Evolutionary conservation across 2,329 filamentous ascomycete genomes (phyloP), one percentile per base, ranked within the genome.

Genomic region (Colletotrichum gigasporum): DNA sequence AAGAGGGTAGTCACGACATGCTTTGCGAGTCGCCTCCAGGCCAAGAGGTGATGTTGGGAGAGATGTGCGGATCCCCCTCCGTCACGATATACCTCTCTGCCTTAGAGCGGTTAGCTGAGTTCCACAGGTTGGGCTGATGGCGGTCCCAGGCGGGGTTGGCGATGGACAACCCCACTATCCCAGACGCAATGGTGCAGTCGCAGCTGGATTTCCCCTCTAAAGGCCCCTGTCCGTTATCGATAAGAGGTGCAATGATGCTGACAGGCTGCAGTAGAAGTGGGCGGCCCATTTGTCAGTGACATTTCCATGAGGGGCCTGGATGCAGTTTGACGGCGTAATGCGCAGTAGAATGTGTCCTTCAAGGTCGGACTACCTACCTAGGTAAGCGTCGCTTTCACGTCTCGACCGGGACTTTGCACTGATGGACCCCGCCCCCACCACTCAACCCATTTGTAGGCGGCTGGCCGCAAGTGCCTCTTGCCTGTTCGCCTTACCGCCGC

Each of bases 41-140:
- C 48, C 34, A 61, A 54, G 48, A 62, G 37, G 50, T 62, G 56
- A 65, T 65, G 61, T 37, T 28, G 56, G 42, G 56, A 61, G 60
- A 41, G 10, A n/a, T n/a, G 39, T 42, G 60, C 54, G 54, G 60
- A 60, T 53, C 61, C 54, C 4, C 24, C 45, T 52, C 45, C 47
- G 47, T 64, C 41, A 28, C 55, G 61, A 53, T 48, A 53, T 48
- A 50, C 41, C 32, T 39, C 26, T 42, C 18, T 51, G 50, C 44
- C 30, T 63, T 39, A 18, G 37, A 58, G 32, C 45, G 22, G 61
- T 32, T 18, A 45, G 32, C 30, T 53, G 42, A 11, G 12, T n/a
- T n/a, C 39, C 11, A 11, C 18, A 32, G 10, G 54, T 55, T 62
- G 22, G 50, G 35, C 48, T 52, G 50, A 22, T 16, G 39, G 56